phyloP scores from a whole-genome alignment of 2,329 filamentous ascomycete species.

The Didymella lethalis region DNA sequence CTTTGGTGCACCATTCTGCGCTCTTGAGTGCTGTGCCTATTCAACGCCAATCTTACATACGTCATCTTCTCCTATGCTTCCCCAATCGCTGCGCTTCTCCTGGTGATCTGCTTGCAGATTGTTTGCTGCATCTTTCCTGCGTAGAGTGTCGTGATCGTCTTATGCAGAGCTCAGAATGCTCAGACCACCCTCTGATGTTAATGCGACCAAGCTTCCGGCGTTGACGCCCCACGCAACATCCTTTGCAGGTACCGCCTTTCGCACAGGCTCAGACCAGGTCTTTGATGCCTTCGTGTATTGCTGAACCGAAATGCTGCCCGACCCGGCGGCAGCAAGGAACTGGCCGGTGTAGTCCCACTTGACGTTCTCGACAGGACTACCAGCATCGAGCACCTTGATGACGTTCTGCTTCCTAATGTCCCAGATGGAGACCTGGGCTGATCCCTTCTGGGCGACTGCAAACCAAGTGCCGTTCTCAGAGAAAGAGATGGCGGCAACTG shows the following conservation, averaged over 20 bases:
- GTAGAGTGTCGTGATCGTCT: not conserved
- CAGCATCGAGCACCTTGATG: conserved; percentile 86
- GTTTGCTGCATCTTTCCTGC: not conserved
- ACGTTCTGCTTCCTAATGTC: conserved; percentile 86
- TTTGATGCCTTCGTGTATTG: conserved; percentile 89
- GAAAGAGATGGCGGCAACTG: conserved; percentile 80
- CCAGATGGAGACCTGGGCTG: conserved; percentile 83
- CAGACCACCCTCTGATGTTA: conserved; percentile 78
- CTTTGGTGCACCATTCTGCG: conserved; percentile 1
- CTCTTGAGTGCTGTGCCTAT: conserved; percentile 10
- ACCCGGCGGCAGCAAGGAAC: conserved; percentile 83
- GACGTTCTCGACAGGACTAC: conserved; percentile 76
- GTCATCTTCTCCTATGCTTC: conserved; percentile 1
- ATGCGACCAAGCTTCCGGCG: conserved; percentile 76
- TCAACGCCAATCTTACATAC: conserved; percentile 19
- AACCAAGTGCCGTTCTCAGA: conserved; percentile 98
- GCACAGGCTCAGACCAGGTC: conserved; percentile 85
- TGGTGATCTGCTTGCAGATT: not conserved
- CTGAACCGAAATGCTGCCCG: conserved; percentile 83
- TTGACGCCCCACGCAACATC: conserved; percentile 79
- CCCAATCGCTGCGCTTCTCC: conserved; percentile 7
- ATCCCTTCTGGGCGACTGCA: conserved; percentile 79
- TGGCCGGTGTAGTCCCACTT: conserved; percentile 96
- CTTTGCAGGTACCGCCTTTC: conserved; percentile 75
- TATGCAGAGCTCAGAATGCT: conserved; percentile 66